These are phyloP conservation scores for Houttuynia cordata DNA, from an alignment of 164 flowering plant genomes.

Conservation along the genomic window DNA sequence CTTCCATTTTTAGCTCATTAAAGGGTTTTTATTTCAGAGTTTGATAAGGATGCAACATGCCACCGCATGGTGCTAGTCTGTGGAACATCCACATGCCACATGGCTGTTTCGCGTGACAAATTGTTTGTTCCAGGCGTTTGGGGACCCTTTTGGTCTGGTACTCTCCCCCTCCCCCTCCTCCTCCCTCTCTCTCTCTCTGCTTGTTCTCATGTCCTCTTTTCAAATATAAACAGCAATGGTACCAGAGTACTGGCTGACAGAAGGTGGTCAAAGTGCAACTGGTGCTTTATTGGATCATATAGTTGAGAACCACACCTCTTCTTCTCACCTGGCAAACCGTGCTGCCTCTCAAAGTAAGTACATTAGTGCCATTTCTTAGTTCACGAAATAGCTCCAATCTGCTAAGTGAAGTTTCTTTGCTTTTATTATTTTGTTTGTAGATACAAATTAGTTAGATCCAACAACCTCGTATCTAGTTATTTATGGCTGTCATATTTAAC, in stretches of 20 bases:
- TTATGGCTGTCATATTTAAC: too few species aligned
- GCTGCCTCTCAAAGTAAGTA: slow-evolving; percentile 78
- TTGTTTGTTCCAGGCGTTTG: slow-evolving; percentile 91
- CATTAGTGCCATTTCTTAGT: not conserved
- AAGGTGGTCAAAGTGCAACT: slow-evolving; percentile 98
- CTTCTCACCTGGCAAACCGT: slow-evolving; percentile 72
- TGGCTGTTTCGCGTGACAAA: slow-evolving; percentile 73
- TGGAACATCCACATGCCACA: slow-evolving; percentile 97
- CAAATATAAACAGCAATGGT: slow-evolving; percentile 55
- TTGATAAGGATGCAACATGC: slow-evolving; percentile 47
- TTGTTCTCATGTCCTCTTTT: not conserved
- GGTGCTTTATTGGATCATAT: slow-evolving; percentile 78
- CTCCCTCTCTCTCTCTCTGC: not conserved
- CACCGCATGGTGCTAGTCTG: slow-evolving; percentile 84
- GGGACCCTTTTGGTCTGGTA: slow-evolving; percentile 99
- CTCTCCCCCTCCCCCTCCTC: not conserved
- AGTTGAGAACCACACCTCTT: slow-evolving; percentile 72
- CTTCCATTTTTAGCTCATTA: not conserved
- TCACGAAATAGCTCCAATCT: not conserved
- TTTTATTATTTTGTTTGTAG: not conserved
- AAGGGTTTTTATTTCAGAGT: slow-evolving; percentile 25
- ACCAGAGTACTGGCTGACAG: slow-evolving; percentile 93
- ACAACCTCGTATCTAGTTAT: not conserved
- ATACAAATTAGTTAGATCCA: not conserved
- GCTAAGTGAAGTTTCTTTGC: not conserved